Percentiles rank a stretch among this genome's conserved stretches.
Conservation (phyloP, 2,329 filamentous ascomycete genomes). For the Tricladium varicosporioides region DNA sequence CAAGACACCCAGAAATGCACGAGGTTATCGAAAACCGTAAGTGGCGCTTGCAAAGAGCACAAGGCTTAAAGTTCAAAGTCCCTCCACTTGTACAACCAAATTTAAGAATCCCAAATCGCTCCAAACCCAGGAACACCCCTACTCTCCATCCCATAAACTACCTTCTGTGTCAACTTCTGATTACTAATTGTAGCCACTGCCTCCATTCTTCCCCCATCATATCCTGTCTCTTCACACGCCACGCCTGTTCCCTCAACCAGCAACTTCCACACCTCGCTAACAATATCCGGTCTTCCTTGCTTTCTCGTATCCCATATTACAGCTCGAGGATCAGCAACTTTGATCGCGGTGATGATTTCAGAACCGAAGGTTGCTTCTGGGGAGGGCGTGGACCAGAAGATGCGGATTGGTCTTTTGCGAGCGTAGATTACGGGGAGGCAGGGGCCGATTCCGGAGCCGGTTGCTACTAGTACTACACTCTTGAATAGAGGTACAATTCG, state of each 20-base stretch:
- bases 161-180: conserved; percentile 36
- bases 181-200: conserved; percentile 40
- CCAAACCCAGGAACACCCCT: conserved; percentile 38
- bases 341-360: conserved; percentile 34
- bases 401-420: conserved; percentile 23
- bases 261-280: conserved; percentile 31
- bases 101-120: conserved; percentile 37
- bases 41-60: no score
- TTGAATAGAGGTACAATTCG: conserved; percentile 65
- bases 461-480: conserved; percentile 64
- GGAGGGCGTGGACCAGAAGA: conserved; percentile 39
- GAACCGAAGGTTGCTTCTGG: conserved; percentile 35
- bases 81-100: no score
- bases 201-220: conserved; percentile 33
- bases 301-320: conserved; percentile 37
- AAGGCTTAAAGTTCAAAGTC: no score
- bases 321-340: conserved; percentile 33
- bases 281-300: conserved; percentile 36
- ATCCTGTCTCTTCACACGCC: background rate
- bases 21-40: no score
- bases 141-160: conserved; percentile 40
- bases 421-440: conserved; percentile 44
- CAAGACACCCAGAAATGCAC: no score
- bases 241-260: conserved; percentile 21
- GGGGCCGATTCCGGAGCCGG: conserved; percentile 72